Evolutionary conservation across 192 early-diverging fungal species (phyloP).

Genomic region (Coemansia sp.): DNA sequence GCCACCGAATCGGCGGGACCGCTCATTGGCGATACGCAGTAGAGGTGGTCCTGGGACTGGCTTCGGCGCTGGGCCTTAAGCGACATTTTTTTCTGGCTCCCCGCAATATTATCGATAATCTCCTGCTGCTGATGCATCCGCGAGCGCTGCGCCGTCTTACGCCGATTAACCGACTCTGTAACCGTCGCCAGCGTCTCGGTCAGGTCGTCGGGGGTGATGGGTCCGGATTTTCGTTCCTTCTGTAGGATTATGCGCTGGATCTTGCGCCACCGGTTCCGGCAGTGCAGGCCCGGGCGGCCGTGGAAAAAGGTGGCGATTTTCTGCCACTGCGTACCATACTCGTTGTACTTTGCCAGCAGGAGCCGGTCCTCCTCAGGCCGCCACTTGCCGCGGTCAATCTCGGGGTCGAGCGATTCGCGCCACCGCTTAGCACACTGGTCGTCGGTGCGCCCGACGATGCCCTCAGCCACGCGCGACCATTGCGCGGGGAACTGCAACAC

Average conservation of each 20-base stretch:
- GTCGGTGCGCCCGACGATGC: slow-evolving; percentile 77
- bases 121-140: slow-evolving; percentile 18
- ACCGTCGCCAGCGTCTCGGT: slow-evolving; percentile 32
- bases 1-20: neutral
- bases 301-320: slow-evolving; percentile 73
- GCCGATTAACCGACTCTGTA: slow-evolving; percentile 48
- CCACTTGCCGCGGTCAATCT: slow-evolving; percentile 73
- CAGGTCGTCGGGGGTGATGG: slow-evolving; percentile 21
- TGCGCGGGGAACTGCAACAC: slow-evolving; percentile 69
- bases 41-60: slow-evolving; percentile 11
- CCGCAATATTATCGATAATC: neutral
- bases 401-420: slow-evolving; percentile 83
- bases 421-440: slow-evolving; percentile 92
- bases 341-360: slow-evolving; percentile 61
- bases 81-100: neutral
- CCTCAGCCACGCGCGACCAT: slow-evolving; percentile 82
- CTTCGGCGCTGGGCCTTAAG: slow-evolving; percentile 9
- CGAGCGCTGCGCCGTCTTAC: slow-evolving; percentile 50
- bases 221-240: slow-evolving; percentile 42
- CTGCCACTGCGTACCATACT: slow-evolving; percentile 78
- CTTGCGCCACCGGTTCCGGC: slow-evolving; percentile 79
- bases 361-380: slow-evolving; percentile 64
- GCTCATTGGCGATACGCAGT: neutral
- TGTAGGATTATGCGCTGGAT: slow-evolving; percentile 60
- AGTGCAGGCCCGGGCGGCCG: slow-evolving; percentile 74